Evolutionary conservation across 148 eudicot species (phyloP), one percentile per base, ranked within the genome.

Genomic region (Silene uniflora): DNA sequence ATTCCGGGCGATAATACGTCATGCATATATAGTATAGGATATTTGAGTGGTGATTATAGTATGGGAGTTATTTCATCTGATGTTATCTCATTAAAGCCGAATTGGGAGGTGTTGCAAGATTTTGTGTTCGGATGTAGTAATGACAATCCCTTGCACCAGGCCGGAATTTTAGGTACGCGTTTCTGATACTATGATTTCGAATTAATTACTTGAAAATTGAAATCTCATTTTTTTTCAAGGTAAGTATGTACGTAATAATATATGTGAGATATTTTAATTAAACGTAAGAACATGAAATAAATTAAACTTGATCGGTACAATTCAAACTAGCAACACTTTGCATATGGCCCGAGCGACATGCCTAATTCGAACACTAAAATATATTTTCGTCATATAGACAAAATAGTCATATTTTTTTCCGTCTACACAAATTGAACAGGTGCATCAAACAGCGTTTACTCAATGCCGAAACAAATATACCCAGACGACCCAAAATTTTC

Each of bases 401-500:
- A 29, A 29, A 29, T 29, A 29, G 2, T 35, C 5, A 35, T 5
- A 1, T 35, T 35, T 1, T 35, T 35, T 27, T 27, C 2, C 29
- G 39, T 35, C 39, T 1, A 35, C 14, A 8, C 25, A 21, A 62
- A 62, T 62, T 22, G 25, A 62, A 62, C 35, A 67, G 72, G 75
- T 60, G 75, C 54, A 60, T 60, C 66, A 6, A 67, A 76, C 29
- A 58, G 72, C 29, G n/a, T n/a, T 1, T 67, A 76, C 35, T 11
- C 55, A 5, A 62, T 76, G 21, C 78, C 78, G 12, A 76, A 13
- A 10, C 79, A 76, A 44, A 9, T 76, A 17, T 68, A 55, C 66
- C 67, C 66, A 14, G 17, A 68, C 29, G 54, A 76, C 11, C 79
- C 79, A 0, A 55, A 56, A 24, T 76, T 76, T 63, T 76, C 79